Evolutionary conservation across 768 basidiomycete species (phyloP).

Genomic region (Tulasnella sp.): DNA sequence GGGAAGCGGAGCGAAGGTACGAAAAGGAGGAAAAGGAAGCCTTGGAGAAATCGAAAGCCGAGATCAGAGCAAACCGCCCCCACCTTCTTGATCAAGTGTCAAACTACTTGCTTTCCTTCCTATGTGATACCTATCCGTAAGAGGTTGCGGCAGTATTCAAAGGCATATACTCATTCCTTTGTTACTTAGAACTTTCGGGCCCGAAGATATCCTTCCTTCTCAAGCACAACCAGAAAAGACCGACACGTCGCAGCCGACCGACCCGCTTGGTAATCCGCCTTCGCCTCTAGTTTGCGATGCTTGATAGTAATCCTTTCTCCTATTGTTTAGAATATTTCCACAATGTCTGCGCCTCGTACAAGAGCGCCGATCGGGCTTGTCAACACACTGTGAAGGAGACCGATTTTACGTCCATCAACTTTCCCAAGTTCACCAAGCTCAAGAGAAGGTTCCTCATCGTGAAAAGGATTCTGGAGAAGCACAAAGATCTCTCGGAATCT

Average conservation of each 20-base stretch:
- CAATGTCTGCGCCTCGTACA: neutral
- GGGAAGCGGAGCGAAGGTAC: neutral
- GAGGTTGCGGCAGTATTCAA: neutral
- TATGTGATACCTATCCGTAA: neutral
- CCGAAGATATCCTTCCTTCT: neutral
- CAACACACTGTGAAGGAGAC: neutral
- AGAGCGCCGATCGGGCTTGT: neutral
- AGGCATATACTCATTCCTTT: neutral
- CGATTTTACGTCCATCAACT: neutral
- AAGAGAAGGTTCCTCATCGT: conserved; percentile 5
- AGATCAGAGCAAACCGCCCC: neutral
- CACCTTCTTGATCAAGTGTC: neutral
- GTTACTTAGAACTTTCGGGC: neutral
- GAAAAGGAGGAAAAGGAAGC: neutral
- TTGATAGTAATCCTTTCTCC: too few relatives aligned
- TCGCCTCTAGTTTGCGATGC: too few relatives aligned
- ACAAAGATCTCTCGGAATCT: neutral
- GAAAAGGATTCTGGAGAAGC: neutral
- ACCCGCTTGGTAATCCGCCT: neutral
- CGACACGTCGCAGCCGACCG: neutral
- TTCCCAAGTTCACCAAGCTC: neutral
- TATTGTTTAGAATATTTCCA: neutral
- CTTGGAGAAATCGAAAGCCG: neutral
- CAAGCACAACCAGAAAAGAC: neutral
- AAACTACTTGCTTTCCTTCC: neutral